phyloP scores from a whole-genome alignment of 2,329 filamentous ascomycete species.

The Westerdykella ornata region DNA sequence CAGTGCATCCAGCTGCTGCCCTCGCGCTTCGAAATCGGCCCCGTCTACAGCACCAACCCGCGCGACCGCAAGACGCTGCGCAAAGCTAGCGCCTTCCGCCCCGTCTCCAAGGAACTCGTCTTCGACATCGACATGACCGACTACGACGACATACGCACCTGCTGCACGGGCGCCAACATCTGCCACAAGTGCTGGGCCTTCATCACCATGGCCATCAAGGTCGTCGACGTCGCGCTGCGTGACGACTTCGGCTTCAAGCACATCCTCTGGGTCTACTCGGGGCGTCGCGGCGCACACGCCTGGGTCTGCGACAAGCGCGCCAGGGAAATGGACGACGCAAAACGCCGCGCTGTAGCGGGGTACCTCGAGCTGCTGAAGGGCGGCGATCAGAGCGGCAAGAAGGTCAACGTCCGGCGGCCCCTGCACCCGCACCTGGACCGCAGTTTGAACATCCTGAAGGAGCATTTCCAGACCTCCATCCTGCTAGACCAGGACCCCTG shows the following conservation, averaged over 20 bases:
- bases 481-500: slow-evolving; percentile 84
- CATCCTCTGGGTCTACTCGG: slow-evolving; percentile 98
- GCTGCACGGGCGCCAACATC: slow-evolving; percentile 88
- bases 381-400: slow-evolving; percentile 77
- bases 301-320: slow-evolving; percentile 95
- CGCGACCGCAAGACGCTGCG: slow-evolving; percentile 84
- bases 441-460: slow-evolving; percentile 76
- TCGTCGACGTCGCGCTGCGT: slow-evolving; percentile 75
- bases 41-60: slow-evolving; percentile 91
- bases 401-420: slow-evolving; percentile 74
- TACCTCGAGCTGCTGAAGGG: slow-evolving; percentile 90
- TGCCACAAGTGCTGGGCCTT: slow-evolving; percentile 94
- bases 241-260: slow-evolving; percentile 97
- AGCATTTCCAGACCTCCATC: slow-evolving; percentile 77
- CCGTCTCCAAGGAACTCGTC: slow-evolving; percentile 86
- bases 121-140: slow-evolving; percentile 99
- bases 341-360: slow-evolving; percentile 74
- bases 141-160: slow-evolving; percentile 94
- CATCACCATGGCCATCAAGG: slow-evolving; percentile 95
- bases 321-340: slow-evolving; percentile 75
- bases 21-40: slow-evolving; percentile 94
- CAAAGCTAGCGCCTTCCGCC: slow-evolving; percentile 74
- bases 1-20: slow-evolving; percentile 84
- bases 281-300: slow-evolving; percentile 90
- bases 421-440: slow-evolving; percentile 85